Evolutionary conservation across 176 grass and related monocot genomes (phyloP), one percentile per base, ranked within the genome.

Genomic region (Coix lacrymajobi): DNA sequence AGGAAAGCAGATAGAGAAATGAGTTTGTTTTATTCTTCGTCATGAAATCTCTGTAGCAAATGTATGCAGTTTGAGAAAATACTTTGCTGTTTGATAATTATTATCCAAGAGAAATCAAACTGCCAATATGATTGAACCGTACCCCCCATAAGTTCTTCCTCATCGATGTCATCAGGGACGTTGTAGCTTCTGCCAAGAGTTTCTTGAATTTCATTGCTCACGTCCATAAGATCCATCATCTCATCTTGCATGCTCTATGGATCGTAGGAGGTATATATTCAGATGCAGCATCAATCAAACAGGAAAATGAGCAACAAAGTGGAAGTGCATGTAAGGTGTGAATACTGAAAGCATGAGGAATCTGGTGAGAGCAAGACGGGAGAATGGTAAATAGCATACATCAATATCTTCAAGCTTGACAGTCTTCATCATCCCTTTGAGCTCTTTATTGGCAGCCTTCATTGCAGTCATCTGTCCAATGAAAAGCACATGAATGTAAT

Each of bases 351-450:
- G 54, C 64, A 78, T 17, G 7, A 66, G 3, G 38, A 68, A 19
- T 61, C 11, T 60, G 62, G 11, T 61, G 22, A 57, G 40, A 32
- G 52, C 24, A 54, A 54, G 43, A 14, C 7, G 69, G 62, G 80
- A 66, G 37, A 30, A 58, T 43, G 36, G 7, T 86, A 29, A 13
- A 57, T 11, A 57, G 44, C 89, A 30, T 92, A 99, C 96, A 89
- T 96, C 96, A 75, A 96, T 96, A 81, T 95, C 96, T 54, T 95
- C 91, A 16, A 96, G 90, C 69, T 91, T 92, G 48, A 98, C 96
- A 58, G 93, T 98, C 84, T 98, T 98, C 96, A 96, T 98, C 93
- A 96, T 92, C 41, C 96, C 96, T 91, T 98, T 98, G 5, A 98
- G 87, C 83, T 98, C 96, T 66, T 98, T 95, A 66, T 98, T 98